A percentile compares a stretch with the other conserved stretches of the same genome.
Conservation (phyloP, 306 rosid species). For the Purshia tridentata region DNA sequence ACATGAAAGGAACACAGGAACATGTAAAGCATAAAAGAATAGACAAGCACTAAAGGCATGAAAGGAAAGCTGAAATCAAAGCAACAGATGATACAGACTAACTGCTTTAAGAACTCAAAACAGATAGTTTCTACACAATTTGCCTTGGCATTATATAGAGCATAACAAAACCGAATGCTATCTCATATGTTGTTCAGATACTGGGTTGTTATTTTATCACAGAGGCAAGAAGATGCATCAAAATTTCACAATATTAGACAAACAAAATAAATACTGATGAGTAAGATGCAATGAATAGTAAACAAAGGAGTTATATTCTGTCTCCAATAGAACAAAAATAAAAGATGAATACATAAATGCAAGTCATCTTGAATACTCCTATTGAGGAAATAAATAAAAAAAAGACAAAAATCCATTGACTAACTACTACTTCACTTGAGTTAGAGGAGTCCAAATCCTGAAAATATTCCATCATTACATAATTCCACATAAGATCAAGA, state of each 20-base stretch:
- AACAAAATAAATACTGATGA: neutral
- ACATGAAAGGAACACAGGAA: constrained; percentile 9
- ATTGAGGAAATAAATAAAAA: neutral
- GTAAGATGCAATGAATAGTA: neutral
- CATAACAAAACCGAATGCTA: too few relatives aligned
- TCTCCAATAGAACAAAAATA: too few relatives aligned
- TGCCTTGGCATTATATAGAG: neutral
- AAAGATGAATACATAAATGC: too few relatives aligned
- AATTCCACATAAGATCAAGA: neutral
- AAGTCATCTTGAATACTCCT: too few relatives aligned
- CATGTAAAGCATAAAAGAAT: constrained; percentile 8
- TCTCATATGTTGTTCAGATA: neutral
- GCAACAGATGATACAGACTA: neutral
- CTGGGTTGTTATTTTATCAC: neutral
- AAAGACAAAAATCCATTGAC: neutral
- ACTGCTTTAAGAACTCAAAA: neutral
- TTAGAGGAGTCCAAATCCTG: neutral
- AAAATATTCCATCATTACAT: neutral
- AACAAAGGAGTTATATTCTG: too few relatives aligned
- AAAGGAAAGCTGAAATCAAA: neutral
- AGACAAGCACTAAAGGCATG: constrained; percentile 8
- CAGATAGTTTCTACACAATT: neutral
- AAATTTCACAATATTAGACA: neutral
- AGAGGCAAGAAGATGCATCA: neutral
- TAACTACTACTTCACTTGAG: neutral